Conservation (phyloP, 1,139 yeast genomes). For the Suhomyces yuchorum region DNA sequence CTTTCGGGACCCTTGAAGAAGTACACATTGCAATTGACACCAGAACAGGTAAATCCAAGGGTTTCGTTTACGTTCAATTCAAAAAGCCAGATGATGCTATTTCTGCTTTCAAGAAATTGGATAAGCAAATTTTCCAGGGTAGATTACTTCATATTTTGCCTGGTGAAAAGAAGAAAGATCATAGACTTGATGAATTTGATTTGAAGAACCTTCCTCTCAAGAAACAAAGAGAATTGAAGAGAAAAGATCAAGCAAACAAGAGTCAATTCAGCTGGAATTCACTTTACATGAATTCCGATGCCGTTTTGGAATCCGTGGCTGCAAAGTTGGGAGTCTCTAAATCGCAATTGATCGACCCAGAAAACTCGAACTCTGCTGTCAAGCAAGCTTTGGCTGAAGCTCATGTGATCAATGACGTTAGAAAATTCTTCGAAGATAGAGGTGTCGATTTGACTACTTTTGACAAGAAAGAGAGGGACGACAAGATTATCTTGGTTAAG, state of each 20-base stretch:
- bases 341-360: slow-evolving; percentile 83
- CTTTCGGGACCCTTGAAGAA: slow-evolving; percentile 65
- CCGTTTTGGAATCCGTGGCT: slow-evolving; percentile 90
- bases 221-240: slow-evolving; percentile 82
- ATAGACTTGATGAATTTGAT: slow-evolving; percentile 85
- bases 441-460: slow-evolving; percentile 85
- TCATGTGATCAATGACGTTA: slow-evolving; percentile 87
- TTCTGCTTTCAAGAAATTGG: slow-evolving; percentile 69
- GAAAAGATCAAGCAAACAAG: slow-evolving; percentile 81
- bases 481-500: slow-evolving; percentile 77
- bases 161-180: slow-evolving; percentile 77
- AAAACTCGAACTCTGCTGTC: slow-evolving; percentile 87
- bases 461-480: slow-evolving; percentile 74
- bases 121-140: slow-evolving; percentile 92
- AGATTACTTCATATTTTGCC: slow-evolving; percentile 88
- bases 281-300: slow-evolving; percentile 84
- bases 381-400: slow-evolving; percentile 98
- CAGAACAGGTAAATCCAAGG: slow-evolving; percentile 87
- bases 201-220: slow-evolving; percentile 86
- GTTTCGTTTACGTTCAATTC: slow-evolving; percentile 86
- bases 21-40: slow-evolving; percentile 93
- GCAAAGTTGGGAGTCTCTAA: slow-evolving; percentile 78
- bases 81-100: slow-evolving; percentile 69
- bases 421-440: slow-evolving; percentile 78
- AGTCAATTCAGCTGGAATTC: slow-evolving; percentile 95